Percentiles rank a stretch among this genome's conserved stretches.
Conservation (phyloP, 2,329 filamentous ascomycete species). For the Ophiostoma sp. region DNA sequence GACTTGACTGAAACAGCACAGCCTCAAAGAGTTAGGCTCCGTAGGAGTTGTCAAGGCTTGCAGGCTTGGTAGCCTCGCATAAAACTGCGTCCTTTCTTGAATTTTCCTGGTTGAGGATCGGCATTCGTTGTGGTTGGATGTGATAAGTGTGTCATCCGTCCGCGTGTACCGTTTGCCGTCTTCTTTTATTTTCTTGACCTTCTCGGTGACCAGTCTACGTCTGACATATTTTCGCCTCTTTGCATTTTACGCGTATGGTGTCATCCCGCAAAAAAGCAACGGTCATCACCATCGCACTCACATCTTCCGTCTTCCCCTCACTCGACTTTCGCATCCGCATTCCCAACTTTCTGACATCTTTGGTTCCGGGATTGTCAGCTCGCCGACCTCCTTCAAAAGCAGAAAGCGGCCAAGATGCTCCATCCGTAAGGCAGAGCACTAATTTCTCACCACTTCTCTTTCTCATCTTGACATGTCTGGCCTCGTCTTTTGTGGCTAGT, state of each 20-base stretch:
- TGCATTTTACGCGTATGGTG: not conserved
- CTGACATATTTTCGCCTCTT: not conserved
- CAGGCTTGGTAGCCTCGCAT: constrained; percentile 9
- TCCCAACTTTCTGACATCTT: not conserved
- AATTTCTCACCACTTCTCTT: not conserved
- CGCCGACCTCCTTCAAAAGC: not conserved
- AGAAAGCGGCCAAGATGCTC: not conserved
- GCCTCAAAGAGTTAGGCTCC: not conserved
- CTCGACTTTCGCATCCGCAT: not conserved
- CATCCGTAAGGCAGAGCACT: not conserved
- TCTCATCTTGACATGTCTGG: not conserved
- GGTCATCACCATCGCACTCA: not conserved
- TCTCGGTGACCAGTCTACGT: not conserved
- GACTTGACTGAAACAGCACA: not conserved
- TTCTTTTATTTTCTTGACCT: not conserved
- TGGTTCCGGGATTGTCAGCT: not conserved
- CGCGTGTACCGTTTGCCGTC: too few species aligned
- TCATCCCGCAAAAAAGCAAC: not conserved
- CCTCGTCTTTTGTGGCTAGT: too few species aligned
- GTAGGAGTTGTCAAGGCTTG: too few species aligned
- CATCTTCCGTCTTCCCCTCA: not conserved
- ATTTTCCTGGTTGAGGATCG: not conserved
- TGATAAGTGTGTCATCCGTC: not conserved
- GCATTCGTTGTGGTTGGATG: not conserved
- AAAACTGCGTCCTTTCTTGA: not conserved